These are phyloP conservation scores for Mortierella sp. DNA, from an alignment of 371 early-diverging fungal species.

Conservation along the genomic window DNA sequence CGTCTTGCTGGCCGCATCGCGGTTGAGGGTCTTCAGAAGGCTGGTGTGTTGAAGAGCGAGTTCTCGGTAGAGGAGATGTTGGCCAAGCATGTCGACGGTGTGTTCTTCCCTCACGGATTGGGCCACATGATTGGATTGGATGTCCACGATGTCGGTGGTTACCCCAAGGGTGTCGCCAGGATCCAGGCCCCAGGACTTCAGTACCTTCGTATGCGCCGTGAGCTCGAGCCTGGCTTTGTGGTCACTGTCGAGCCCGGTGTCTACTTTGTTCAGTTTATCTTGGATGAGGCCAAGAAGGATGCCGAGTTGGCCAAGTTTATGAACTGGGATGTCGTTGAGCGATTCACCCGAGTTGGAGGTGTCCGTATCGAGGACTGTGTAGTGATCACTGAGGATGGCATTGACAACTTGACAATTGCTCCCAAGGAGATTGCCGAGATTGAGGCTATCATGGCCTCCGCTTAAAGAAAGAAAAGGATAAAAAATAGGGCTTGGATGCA, in stretches of 20 bases:
- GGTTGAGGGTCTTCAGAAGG: slow-evolving; percentile 77
- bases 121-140: slow-evolving; percentile 82
- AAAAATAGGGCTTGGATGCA: no score
- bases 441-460: slow-evolving; percentile 63
- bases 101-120: slow-evolving; percentile 53
- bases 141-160: slow-evolving; percentile 92
- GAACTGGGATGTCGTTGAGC: slow-evolving; percentile 73
- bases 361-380: slow-evolving; percentile 95
- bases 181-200: slow-evolving; percentile 85
- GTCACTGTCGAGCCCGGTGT: slow-evolving; percentile 96
- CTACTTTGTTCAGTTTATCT: slow-evolving; percentile 70
- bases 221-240: slow-evolving; percentile 81
- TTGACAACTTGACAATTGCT: slow-evolving; percentile 78
- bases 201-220: slow-evolving; percentile 88
- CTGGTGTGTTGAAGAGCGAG: slow-evolving; percentile 72
- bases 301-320: slow-evolving; percentile 70
- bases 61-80: slow-evolving; percentile 76
- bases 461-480: no score
- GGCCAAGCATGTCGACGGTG: slow-evolving; percentile 69
- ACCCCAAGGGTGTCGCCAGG: slow-evolving; percentile 81
- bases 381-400: slow-evolving; percentile 75
- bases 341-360: slow-evolving; percentile 86
- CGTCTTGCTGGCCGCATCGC: slow-evolving; percentile 77
- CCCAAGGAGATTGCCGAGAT: slow-evolving; percentile 80
- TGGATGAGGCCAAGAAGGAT: slow-evolving; percentile 63